Conservation (phyloP, 2,329 filamentous ascomycete genomes). For the Domatiomyces globalis region DNA sequence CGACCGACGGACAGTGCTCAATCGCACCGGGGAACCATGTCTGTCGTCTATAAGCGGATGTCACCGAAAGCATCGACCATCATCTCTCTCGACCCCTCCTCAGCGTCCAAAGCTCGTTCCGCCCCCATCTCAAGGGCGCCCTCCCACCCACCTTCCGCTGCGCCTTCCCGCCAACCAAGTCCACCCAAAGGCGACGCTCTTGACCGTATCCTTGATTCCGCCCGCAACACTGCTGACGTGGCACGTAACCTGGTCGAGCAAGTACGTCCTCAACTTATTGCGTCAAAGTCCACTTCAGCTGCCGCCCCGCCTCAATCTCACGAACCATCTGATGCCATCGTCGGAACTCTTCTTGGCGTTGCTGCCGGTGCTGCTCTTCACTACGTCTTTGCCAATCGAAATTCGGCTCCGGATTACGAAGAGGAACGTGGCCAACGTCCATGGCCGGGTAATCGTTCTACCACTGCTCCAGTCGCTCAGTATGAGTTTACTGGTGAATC, state of each 20-base stretch:
- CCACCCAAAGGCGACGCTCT: conserved; percentile 20
- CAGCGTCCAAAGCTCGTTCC: conserved; percentile 1
- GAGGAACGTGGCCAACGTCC: conserved; percentile 2
- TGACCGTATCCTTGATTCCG: conserved; percentile 26
- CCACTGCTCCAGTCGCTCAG: background rate
- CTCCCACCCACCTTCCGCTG: background rate
- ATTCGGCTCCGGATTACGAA: conserved; percentile 21
- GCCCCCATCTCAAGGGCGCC: background rate
- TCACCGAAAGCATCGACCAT: conserved; percentile 4
- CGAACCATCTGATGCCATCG: conserved; percentile 45
- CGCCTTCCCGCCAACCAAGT: conserved; percentile 2
- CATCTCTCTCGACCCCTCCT: conserved; percentile 2
- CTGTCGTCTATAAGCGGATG: conserved; percentile 6
- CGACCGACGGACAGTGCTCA: conserved; percentile 20
- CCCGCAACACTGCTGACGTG: conserved; percentile 23
- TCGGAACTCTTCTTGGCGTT: conserved; percentile 65
- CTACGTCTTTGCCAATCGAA: conserved; percentile 56
- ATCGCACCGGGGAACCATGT: conserved; percentile 2
- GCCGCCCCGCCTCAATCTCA: conserved; percentile 11
- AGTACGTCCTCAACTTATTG: conserved; percentile 10
- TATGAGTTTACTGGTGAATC: background rate
- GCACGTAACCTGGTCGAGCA: conserved; percentile 15
- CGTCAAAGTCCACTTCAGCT: conserved; percentile 9
- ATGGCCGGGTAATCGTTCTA: conserved; percentile 5
- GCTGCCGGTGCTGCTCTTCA: conserved; percentile 64